Evolutionary conservation across 2,329 filamentous ascomycete genomes (phyloP).

Genomic region (Epichloe bromicola): DNA sequence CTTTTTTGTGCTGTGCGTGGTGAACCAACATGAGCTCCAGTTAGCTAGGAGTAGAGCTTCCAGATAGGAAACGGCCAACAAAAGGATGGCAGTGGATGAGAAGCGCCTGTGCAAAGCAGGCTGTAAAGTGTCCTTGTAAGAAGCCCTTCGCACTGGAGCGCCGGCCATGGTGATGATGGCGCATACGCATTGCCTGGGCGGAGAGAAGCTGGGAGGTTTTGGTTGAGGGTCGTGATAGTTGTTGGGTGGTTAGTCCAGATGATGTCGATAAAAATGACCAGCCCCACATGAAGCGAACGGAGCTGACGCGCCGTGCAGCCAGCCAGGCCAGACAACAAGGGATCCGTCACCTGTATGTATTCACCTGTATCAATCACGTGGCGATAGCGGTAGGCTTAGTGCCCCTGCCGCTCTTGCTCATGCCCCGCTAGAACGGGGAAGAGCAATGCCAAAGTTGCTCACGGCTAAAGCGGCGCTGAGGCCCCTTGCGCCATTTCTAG

Average conservation of each 20-base stretch:
- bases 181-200: slow-evolving; percentile 24
- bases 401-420: no score
- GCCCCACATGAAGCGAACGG: no score
- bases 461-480: no score
- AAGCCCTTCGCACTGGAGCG: slow-evolving; percentile 40
- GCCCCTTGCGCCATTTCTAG: background rate
- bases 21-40: slow-evolving; percentile 53
- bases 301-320: no score
- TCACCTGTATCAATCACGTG: slow-evolving; percentile 15
- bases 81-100: slow-evolving; percentile 57
- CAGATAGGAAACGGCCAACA: slow-evolving; percentile 59
- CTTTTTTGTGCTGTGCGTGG: background rate
- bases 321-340: background rate
- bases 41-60: slow-evolving; percentile 58
- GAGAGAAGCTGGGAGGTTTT: slow-evolving; percentile 6
- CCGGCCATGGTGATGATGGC: slow-evolving; percentile 40
- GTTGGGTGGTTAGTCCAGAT: slow-evolving; percentile 9
- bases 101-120: slow-evolving; percentile 81
- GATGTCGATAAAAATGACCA: slow-evolving; percentile 18
- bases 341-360: no score
- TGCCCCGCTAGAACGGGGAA: no score
- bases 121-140: slow-evolving; percentile 83
- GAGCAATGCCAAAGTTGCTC: no score
- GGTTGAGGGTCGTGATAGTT: background rate
- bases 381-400: slow-evolving; percentile 12